A percentile compares a stretch with the other conserved stretches of the same genome.
phyloP scores from a whole-genome alignment of 305 asterid genomes.

The Striga hermonthica region DNA sequence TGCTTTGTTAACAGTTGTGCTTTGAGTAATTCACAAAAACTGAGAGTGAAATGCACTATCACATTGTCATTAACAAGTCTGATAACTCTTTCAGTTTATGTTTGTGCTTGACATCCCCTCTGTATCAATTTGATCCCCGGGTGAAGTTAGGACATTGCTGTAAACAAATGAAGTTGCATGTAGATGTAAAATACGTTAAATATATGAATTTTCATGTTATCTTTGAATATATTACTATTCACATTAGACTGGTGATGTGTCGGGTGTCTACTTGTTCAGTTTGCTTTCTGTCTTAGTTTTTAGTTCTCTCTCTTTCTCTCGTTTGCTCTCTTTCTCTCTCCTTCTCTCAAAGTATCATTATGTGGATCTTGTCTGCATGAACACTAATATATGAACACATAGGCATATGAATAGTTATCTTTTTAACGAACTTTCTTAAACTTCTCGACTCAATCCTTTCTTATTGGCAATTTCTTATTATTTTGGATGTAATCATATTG shows the following conservation, averaged over 20 bases:
- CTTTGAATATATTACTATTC: no score
- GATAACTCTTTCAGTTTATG: neutral
- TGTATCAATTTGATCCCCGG: no score
- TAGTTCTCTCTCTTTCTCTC: no score
- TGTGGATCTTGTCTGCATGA: neutral
- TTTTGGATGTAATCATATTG: conserved; percentile 21
- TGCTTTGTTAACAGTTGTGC: neutral
- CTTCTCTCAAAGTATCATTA: neutral
- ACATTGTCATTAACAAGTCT: neutral
- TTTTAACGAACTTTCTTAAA: neutral
- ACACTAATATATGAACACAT: neutral
- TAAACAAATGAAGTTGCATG: no score
- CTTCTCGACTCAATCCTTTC: neutral
- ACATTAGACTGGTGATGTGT: no score
- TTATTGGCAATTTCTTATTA: conserved; percentile 2
- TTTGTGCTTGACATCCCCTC: neutral
- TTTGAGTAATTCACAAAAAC: neutral
- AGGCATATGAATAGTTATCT: neutral
- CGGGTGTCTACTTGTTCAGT: no score
- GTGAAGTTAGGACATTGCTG: no score
- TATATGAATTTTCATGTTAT: no score
- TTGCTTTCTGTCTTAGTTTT: no score
- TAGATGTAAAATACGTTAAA: no score
- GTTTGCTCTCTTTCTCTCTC: neutral
- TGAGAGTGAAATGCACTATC: neutral